Conservation (phyloP, 2,329 filamentous ascomycete species). For the Trichoderma arundinaceum region DNA sequence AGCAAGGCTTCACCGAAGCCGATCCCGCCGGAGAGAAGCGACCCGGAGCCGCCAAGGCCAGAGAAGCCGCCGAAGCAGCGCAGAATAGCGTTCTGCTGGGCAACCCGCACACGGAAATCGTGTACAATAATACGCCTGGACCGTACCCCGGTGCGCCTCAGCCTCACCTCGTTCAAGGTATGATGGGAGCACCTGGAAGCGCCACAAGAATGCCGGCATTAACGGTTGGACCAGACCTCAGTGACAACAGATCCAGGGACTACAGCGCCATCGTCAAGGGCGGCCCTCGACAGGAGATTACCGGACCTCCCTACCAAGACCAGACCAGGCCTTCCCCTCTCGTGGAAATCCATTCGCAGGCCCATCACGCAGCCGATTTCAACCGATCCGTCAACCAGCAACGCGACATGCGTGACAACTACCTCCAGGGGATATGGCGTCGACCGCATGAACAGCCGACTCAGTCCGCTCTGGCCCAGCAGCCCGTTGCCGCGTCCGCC, state of each 20-base stretch:
- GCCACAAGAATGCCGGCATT: slow-evolving; percentile 82
- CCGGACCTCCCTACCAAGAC: slow-evolving; percentile 87
- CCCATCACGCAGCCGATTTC: slow-evolving; percentile 86
- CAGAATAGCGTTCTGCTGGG: slow-evolving; percentile 66
- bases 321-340: slow-evolving; percentile 77
- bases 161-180: slow-evolving; percentile 72
- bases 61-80: slow-evolving; percentile 76
- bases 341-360: slow-evolving; percentile 82
- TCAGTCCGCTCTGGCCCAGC: slow-evolving; percentile 51
- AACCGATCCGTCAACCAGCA: slow-evolving; percentile 84
- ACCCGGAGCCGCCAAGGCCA: slow-evolving; percentile 85
- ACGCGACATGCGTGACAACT: slow-evolving; percentile 78
- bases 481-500: slow-evolving; percentile 48
- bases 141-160: slow-evolving; percentile 71
- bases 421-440: slow-evolving; percentile 81
- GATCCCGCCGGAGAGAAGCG: slow-evolving; percentile 95
- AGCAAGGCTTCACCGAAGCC: slow-evolving; percentile 97
- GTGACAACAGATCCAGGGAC: slow-evolving; percentile 77
- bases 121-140: slow-evolving; percentile 77
- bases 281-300: slow-evolving; percentile 86
- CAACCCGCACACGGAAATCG: slow-evolving; percentile 80
- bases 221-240: slow-evolving; percentile 77
- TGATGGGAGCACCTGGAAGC: slow-evolving; percentile 69
- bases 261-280: slow-evolving; percentile 79
- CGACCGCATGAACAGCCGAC: slow-evolving; percentile 78